Conservation (phyloP, 495 filamentous ascomycete species). For the Cenococcum geophilum region DNA sequence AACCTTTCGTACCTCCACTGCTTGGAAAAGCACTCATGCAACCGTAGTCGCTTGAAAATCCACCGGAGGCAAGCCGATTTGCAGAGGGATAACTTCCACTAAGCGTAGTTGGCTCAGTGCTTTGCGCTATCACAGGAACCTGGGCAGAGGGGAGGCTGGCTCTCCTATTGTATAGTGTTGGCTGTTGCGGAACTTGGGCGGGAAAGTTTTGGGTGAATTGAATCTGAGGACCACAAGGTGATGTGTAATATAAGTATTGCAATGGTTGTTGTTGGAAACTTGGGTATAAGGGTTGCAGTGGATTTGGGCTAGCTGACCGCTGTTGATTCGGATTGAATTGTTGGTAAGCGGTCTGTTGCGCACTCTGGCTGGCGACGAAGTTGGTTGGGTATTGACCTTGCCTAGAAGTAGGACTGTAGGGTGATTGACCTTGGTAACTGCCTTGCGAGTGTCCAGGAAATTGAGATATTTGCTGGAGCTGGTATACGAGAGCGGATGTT, state of each 20-base stretch:
- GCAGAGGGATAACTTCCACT: conserved; percentile 9
- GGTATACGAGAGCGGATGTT: conserved; percentile 41
- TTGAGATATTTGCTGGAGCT: conserved; percentile 45
- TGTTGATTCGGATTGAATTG: conserved; percentile 18
- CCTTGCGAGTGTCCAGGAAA: conserved; percentile 39
- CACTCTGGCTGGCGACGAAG: conserved; percentile 17
- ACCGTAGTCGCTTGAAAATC: conserved; percentile 8
- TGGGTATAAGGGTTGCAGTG: conserved; percentile 23
- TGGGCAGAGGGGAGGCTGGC: conserved; percentile 12
- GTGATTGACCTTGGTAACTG: conserved; percentile 17
- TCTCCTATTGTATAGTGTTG: conserved; percentile 19
- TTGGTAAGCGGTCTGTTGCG: conserved; percentile 13
- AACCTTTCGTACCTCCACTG: conserved; percentile 9
- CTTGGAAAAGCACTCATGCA: not conserved
- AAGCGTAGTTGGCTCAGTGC: conserved; percentile 6
- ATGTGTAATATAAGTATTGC: conserved; percentile 29
- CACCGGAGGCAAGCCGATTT: conserved; percentile 8
- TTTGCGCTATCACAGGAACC: conserved; percentile 19
- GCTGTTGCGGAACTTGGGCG: conserved; percentile 5
- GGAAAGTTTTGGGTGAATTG: conserved; percentile 19
- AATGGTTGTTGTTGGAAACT: conserved; percentile 24
- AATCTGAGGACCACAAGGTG: conserved; percentile 18
- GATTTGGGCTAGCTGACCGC: conserved; percentile 19
- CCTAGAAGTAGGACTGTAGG: conserved; percentile 14
- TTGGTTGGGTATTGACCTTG: conserved; percentile 31